Conservation (phyloP, 495 filamentous ascomycete genomes). For the Pseudoneurospora amorphoporcata region DNA sequence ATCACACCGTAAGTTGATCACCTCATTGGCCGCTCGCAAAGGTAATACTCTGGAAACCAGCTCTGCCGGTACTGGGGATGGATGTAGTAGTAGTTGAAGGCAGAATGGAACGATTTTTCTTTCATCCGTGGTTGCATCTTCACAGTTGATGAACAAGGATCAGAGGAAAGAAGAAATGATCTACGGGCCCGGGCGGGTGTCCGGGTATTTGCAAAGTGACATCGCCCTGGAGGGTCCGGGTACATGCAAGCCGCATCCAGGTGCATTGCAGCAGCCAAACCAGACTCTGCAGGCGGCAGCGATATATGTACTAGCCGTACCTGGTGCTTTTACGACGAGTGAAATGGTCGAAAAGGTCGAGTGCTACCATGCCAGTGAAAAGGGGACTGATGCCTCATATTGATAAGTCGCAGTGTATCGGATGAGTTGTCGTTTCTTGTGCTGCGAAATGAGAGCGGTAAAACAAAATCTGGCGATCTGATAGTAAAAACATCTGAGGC, state of each 20-base stretch:
- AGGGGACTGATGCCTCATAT: background rate
- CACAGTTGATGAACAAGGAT: background rate
- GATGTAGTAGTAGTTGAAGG: background rate
- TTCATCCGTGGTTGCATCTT: background rate
- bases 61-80: background rate
- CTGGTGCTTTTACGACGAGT: conserved; percentile 1
- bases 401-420: background rate
- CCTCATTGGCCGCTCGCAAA: background rate
- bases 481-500: background rate
- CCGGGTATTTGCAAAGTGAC: conserved; percentile 1
- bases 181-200: background rate
- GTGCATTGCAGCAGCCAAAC: background rate
- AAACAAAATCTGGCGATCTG: background rate
- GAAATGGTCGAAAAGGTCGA: background rate
- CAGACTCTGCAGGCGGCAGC: background rate
- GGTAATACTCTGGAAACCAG: background rate
- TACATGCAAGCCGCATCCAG: conserved; percentile 1
- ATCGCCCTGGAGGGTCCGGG: conserved; percentile 3
- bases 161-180: background rate
- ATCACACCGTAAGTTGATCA: background rate
- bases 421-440: background rate
- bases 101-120: background rate
- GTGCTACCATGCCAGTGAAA: background rate
- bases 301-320: background rate
- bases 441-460: background rate